Conservation (phyloP, 1,284 basidiomycete species). For the Ceratobasidium sp. region DNA sequence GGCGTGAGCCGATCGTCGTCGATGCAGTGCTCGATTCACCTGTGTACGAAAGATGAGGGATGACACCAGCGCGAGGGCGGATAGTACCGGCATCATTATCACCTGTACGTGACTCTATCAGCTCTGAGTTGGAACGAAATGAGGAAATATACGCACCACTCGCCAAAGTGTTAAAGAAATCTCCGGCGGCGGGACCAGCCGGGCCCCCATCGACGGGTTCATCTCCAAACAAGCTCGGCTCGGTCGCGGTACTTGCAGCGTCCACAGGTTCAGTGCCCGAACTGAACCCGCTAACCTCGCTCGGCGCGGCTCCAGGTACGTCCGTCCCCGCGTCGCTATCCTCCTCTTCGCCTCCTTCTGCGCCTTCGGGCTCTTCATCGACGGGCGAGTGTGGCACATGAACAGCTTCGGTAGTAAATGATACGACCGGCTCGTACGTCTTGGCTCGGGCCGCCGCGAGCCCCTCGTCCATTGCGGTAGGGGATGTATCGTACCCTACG, state of each 20-base stretch:
- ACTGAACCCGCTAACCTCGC: conserved; percentile 63
- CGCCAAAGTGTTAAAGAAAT: too few species aligned
- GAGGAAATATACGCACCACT: conserved; percentile 68
- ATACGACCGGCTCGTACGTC: conserved; percentile 55
- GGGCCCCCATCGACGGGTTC: conserved; percentile 71
- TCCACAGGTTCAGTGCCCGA: conserved; percentile 75
- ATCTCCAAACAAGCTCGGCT: conserved; percentile 90
- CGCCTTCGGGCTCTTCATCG: conserved; percentile 49
- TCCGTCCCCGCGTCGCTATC: conserved; percentile 57
- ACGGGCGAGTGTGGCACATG: conserved; percentile 50
- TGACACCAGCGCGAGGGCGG: too few species aligned
- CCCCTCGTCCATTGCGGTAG: conserved; percentile 59
- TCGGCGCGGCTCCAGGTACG: conserved; percentile 56
- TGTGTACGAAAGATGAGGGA: too few species aligned
- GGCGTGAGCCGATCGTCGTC: conserved; percentile 86
- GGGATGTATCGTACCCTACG: conserved; percentile 72
- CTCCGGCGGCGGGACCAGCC: conserved; percentile 70
- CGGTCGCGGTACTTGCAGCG: conserved; percentile 77
- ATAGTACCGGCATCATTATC: conserved; percentile 5
- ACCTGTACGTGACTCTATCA: conserved; percentile 34
- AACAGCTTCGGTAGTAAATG: conserved; percentile 75
- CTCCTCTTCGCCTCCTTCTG: conserved; percentile 60
- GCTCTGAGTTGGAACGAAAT: not conserved
- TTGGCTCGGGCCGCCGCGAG: conserved; percentile 59
- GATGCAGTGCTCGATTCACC: conserved; percentile 53